Conservation (phyloP, 2,329 filamentous ascomycete genomes). For the Xylariaceae sp. region DNA sequence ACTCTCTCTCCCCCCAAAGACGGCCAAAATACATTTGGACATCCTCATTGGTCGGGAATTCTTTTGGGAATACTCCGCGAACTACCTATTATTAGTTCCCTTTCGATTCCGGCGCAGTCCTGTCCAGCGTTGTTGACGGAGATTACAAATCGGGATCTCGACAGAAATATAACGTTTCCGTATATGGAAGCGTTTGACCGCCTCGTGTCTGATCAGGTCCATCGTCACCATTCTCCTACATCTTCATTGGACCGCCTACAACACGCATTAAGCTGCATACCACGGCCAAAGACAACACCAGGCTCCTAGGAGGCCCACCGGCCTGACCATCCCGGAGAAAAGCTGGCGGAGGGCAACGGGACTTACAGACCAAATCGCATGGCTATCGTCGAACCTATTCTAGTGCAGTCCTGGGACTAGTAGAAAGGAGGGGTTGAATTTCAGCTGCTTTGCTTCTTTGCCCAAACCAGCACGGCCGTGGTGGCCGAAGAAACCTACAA, state of each 20-base stretch:
- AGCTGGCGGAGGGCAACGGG: neutral
- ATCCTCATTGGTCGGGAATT: constrained; percentile 26
- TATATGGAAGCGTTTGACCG: constrained; percentile 18
- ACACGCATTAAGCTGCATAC: constrained; percentile 6
- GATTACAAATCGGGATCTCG: constrained; percentile 13
- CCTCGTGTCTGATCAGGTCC: constrained; percentile 5
- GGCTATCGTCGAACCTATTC: neutral
- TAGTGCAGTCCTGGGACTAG: neutral
- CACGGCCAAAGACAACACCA: neutral
- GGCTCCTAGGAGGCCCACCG: constrained; percentile 16
- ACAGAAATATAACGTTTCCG: constrained; percentile 14
- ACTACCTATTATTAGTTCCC: constrained; percentile 5
- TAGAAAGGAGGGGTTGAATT: neutral
- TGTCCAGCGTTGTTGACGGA: constrained; percentile 10
- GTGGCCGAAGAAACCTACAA: neutral
- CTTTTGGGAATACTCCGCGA: constrained; percentile 25
- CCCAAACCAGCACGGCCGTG: neutral
- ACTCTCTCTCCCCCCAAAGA: neutral
- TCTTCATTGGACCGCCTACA: neutral
- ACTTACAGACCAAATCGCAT: neutral
- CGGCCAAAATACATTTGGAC: constrained; percentile 16
- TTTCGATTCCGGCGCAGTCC: neutral
- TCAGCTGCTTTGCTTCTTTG: neutral
- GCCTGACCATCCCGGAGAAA: neutral
- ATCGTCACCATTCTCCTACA: neutral